Percentiles rank a stretch among this genome's conserved stretches.
Conservation (phyloP, 179 eudicot species). For the Beta macrorhiza region DNA sequence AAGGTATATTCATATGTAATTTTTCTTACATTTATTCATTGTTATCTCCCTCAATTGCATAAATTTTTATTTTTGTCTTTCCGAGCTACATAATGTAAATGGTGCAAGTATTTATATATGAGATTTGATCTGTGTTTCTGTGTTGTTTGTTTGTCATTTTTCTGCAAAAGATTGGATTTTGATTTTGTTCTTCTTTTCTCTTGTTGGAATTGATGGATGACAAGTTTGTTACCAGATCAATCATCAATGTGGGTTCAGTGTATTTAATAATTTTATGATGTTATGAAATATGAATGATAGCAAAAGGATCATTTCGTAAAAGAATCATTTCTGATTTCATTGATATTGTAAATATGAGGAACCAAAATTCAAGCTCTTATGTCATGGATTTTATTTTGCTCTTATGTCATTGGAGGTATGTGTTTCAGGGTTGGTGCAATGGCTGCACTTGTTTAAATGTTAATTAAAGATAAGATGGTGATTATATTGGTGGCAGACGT, state of each 20-base stretch:
- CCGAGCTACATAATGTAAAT: neutral
- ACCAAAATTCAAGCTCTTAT: neutral
- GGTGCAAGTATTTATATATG: neutral
- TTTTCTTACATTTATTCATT: neutral
- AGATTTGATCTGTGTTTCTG: constrained; percentile 26
- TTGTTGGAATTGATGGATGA: constrained; percentile 4
- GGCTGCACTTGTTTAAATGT: neutral
- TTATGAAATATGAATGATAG: neutral
- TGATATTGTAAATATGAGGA: neutral
- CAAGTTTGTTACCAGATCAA: constrained; percentile 13
- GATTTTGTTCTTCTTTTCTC: neutral
- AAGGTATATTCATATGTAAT: constrained; percentile 10
- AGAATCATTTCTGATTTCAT: constrained; percentile 16
- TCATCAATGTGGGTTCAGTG: constrained; percentile 18
- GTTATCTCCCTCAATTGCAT: neutral
- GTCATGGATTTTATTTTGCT: neutral
- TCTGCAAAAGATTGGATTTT: neutral
- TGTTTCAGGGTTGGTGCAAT: neutral
- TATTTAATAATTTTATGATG: no score
- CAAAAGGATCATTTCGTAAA: neutral
- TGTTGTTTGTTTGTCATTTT: neutral
- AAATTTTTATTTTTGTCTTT: neutral
- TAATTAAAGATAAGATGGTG: neutral
- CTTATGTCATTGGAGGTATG: no score
- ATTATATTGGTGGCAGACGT: constrained; percentile 4